phyloP scores from a whole-genome alignment of 1,284 basidiomycete genomes.

The Apiotrichum laibachii region DNA sequence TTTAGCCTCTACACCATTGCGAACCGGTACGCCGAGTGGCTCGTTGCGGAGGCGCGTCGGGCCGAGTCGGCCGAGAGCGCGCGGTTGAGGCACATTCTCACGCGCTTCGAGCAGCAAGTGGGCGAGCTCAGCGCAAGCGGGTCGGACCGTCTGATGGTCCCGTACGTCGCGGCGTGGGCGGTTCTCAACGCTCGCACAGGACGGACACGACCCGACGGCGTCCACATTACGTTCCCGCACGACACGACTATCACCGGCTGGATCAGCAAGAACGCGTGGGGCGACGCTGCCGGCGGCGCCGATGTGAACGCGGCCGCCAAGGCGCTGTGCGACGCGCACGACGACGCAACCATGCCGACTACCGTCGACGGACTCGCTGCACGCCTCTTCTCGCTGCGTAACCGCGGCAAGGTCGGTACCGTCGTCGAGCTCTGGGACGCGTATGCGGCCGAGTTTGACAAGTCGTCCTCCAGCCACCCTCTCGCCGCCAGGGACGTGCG shows the following conservation, averaged over 20 bases:
- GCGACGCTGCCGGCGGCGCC: neutral
- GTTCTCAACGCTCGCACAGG: slow-evolving; percentile 10
- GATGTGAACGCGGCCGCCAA: neutral
- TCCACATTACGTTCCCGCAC: slow-evolving; percentile 5
- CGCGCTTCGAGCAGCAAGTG: slow-evolving; percentile 14
- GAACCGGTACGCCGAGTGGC: slow-evolving; percentile 14
- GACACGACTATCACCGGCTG: slow-evolving; percentile 1
- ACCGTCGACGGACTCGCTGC: slow-evolving; percentile 4
- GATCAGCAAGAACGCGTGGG: neutral
- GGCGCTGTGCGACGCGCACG: slow-evolving; percentile 1
- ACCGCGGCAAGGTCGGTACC: slow-evolving; percentile 1
- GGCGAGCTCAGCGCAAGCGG: neutral
- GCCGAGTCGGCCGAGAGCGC: neutral
- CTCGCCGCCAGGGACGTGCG: neutral
- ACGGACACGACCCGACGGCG: neutral
- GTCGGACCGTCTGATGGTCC: slow-evolving; percentile 3
- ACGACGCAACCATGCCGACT: slow-evolving; percentile 1
- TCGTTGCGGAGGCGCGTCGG: slow-evolving; percentile 7
- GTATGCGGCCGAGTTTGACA: neutral
- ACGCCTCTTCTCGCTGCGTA: slow-evolving; percentile 8
- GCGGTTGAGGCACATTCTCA: slow-evolving; percentile 5
- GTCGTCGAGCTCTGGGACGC: slow-evolving; percentile 3
- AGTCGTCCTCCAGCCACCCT: neutral
- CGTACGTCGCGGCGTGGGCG: slow-evolving; percentile 15
- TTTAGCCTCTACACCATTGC: slow-evolving; percentile 1